These are phyloP conservation scores for Adansonia gregorii DNA, from an alignment of 441 rosid genomes.

Conservation along the genomic window DNA sequence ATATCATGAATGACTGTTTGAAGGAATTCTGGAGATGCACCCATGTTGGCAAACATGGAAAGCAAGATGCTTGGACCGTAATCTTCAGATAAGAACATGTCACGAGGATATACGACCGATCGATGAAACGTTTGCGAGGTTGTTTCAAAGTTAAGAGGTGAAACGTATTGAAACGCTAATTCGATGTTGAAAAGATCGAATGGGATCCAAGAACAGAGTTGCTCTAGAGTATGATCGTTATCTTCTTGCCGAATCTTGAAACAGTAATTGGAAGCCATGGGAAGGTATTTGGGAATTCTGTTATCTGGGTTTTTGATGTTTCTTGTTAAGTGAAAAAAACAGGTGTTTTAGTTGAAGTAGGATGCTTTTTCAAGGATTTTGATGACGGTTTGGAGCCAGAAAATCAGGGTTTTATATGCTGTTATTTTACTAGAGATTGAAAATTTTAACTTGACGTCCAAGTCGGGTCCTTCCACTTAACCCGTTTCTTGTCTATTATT, in stretches of 20 bases:
- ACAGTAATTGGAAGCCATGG: conserved; percentile 3
- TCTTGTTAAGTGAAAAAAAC: neutral
- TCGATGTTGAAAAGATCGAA: neutral
- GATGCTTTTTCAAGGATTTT: neutral
- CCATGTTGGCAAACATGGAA: conserved; percentile 14
- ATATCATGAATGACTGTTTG: conserved; percentile 9
- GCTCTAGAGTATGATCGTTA: neutral
- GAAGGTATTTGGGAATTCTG: neutral
- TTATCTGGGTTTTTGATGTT: neutral
- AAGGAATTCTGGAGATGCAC: conserved; percentile 21
- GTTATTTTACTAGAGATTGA: too few relatives aligned
- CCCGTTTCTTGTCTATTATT: neutral
- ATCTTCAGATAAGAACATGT: neutral
- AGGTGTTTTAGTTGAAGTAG: neutral
- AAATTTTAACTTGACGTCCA: neutral
- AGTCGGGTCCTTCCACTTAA: neutral
- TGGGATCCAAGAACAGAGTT: neutral
- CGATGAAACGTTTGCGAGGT: neutral
- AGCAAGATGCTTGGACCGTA: neutral
- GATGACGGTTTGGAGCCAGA: neutral
- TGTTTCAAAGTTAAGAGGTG: neutral
- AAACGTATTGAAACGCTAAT: neutral
- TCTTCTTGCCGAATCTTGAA: neutral
- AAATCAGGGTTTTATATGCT: neutral
- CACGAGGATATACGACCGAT: conserved; percentile 1